Base-by-base conservation (phyloP, 371 early-diverging fungal genomes). In the Mortierella sp. region DNA sequence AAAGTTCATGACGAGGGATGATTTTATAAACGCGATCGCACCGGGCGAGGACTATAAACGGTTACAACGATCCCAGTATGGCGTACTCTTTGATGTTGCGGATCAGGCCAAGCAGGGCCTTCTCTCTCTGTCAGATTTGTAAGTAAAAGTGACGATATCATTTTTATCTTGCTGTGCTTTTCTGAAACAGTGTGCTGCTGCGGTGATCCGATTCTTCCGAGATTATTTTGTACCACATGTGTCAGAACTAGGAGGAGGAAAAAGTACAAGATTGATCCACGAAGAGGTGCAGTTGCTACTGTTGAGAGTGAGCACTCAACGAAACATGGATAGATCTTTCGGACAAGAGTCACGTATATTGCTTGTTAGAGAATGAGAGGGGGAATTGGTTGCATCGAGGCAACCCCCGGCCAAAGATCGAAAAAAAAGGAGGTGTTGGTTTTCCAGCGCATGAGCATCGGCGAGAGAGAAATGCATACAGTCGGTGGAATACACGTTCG, bases 101-200 rank as follows among this genome's bases (percentile, higher is more conserved):
- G 94, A 95, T 76, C 80, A 82, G 37, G 73, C 79, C 19, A 70
- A 79, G 24, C 82, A 83, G n/a, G 93, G 93, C 5, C 55, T 78
- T 32, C 66, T 95, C 21, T 87, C 93, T 9, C 82, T 87, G 50
- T 83, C 89, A 27, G 94, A 94, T 67, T 96, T 94, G 78, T 76
- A 70, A 70, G 78, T 64, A 11, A 49, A 14, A 19, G 17, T 17
- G 27, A 21, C 7, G n/a, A 14, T 3, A 11, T 7, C 14, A n/a
- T n/a, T n/a, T n/a, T n/a, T 27, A 21, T 12, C 23, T 28, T 49
- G 15, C 23, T 8, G 31, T n/a, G 8, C 31, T 5, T 31, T 31
- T 56, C 15, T 21, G 27, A 32, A 14, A 34, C 37, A 34, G 14
- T 7, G 14, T 34, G 37, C 37, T 34, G 37, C 37, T n/a, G n/a